A percentile compares a stretch with the other conserved stretches of the same genome.
phyloP scores from a whole-genome alignment of 1,284 basidiomycete species.

The Fistulina hepatica region DNA sequence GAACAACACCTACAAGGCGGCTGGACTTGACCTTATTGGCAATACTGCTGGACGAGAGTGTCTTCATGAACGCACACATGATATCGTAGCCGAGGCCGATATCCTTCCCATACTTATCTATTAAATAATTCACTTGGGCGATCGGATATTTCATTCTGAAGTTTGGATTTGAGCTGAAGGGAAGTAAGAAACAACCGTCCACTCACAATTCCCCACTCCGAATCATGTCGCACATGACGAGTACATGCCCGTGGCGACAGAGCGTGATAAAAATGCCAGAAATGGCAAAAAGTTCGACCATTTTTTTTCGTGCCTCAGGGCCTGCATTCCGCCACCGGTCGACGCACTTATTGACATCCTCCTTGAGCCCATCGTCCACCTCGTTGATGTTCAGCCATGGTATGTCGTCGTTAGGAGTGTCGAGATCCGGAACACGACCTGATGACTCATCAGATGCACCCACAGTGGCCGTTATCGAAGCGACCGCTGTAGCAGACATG shows the following conservation, averaged over 20 bases:
- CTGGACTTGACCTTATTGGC: not conserved
- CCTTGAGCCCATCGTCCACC: conserved; percentile 2
- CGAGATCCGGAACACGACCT: not conserved
- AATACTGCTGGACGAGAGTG: conserved; percentile 3
- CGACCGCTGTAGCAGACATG: not conserved
- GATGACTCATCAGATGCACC: not conserved
- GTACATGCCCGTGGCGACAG: conserved; percentile 20
- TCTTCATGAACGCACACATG: conserved; percentile 7
- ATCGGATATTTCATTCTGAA: conserved; percentile 29
- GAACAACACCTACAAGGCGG: not conserved
- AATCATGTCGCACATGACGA: conserved; percentile 20
- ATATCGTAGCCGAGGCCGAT: conserved; percentile 9
- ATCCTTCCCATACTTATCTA: conserved; percentile 14
- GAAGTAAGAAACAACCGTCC: conserved; percentile 5
- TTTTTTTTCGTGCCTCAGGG: conserved; percentile 22
- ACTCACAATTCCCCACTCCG: conserved; percentile 22
- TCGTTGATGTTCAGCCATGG: conserved; percentile 12
- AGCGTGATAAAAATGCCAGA: conserved; percentile 24
- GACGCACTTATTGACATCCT: conserved; percentile 17
- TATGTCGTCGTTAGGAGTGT: conserved; percentile 2
- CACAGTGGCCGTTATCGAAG: not conserved
- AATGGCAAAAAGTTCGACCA: conserved; percentile 24
- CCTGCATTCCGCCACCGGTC: conserved; percentile 25
- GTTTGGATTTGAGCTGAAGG: conserved; percentile 18
- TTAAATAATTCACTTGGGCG: conserved; percentile 17